Conservation (phyloP, 345 rosid genomes). For the Durio zibethinus region DNA sequence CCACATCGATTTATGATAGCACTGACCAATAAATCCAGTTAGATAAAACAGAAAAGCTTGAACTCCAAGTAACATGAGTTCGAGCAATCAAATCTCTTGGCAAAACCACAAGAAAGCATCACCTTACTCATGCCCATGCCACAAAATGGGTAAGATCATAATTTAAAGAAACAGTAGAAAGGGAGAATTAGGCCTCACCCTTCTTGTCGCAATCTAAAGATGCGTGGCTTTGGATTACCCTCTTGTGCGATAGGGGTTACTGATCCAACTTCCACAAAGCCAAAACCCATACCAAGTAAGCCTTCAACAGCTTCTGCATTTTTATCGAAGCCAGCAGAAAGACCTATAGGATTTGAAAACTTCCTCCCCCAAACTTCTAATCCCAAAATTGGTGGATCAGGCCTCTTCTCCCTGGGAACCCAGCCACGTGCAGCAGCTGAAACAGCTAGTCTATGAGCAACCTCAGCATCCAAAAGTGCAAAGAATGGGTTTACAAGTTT, state of each 20-base stretch:
- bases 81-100: not conserved
- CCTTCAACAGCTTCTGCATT: slow-evolving; percentile 97
- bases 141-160: not conserved
- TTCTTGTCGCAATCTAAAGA: slow-evolving; percentile 79
- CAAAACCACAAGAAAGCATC: not conserved
- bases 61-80: not conserved
- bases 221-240: slow-evolving; percentile 90
- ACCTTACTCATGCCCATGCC: not conserved
- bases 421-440: slow-evolving; percentile 93
- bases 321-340: slow-evolving; percentile 99
- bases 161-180: not conserved
- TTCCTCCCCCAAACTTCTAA: slow-evolving; percentile 96
- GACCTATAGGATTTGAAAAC: slow-evolving; percentile 94
- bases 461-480: slow-evolving; percentile 92
- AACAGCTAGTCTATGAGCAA: slow-evolving; percentile 85
- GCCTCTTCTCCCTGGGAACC: slow-evolving; percentile 96
- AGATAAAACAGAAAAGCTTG: not conserved
- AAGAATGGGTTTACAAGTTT: slow-evolving; percentile 91
- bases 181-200: slow-evolving; percentile 46
- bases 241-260: slow-evolving; percentile 97
- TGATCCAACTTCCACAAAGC: slow-evolving; percentile 96
- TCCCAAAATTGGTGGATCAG: slow-evolving; percentile 69
- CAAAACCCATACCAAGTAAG: slow-evolving; percentile 84
- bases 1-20: slow-evolving; percentile 95
- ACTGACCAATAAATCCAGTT: slow-evolving; percentile 40